A percentile compares a stretch with the other conserved stretches of the same genome.
Evolutionary conservation across 768 basidiomycete species (phyloP).

Genomic region (Suillus decipiens): DNA sequence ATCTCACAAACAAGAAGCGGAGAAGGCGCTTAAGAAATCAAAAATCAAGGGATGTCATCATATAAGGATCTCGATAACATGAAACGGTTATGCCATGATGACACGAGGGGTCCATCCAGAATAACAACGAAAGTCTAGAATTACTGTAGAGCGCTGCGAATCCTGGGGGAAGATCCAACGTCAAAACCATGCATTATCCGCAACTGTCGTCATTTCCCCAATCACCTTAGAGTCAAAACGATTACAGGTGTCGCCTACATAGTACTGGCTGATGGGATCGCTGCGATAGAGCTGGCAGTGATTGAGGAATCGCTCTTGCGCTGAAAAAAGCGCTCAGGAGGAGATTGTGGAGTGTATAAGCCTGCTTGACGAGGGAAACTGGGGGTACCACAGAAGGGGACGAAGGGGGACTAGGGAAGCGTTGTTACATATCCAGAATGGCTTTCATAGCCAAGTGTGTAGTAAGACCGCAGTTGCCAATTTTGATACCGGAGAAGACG

Average conservation of each 20-base stretch:
- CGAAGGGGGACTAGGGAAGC: neutral
- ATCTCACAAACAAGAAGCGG: no score
- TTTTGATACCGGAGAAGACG: constrained; percentile 46
- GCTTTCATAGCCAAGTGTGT: constrained; percentile 58
- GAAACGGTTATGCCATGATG: neutral
- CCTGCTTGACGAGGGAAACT: neutral
- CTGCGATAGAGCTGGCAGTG: neutral
- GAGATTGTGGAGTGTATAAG: neutral
- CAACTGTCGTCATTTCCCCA: neutral
- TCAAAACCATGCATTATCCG: neutral
- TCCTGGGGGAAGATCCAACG: no score
- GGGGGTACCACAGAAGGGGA: neutral
- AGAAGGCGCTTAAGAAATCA: no score
- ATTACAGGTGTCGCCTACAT: neutral
- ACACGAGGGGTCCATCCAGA: neutral
- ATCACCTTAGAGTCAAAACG: neutral
- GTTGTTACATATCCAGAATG: constrained; percentile 27
- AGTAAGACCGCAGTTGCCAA: constrained; percentile 56
- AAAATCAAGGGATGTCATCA: neutral
- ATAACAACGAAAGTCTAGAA: neutral
- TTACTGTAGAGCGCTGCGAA: neutral
- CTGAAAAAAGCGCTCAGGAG: neutral
- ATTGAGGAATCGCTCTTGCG: constrained; percentile 2
- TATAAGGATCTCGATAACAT: neutral
- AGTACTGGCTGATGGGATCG: neutral